phyloP scores from a whole-genome alignment of 73 alveolate species.

The Urostyla sp. region DNA sequence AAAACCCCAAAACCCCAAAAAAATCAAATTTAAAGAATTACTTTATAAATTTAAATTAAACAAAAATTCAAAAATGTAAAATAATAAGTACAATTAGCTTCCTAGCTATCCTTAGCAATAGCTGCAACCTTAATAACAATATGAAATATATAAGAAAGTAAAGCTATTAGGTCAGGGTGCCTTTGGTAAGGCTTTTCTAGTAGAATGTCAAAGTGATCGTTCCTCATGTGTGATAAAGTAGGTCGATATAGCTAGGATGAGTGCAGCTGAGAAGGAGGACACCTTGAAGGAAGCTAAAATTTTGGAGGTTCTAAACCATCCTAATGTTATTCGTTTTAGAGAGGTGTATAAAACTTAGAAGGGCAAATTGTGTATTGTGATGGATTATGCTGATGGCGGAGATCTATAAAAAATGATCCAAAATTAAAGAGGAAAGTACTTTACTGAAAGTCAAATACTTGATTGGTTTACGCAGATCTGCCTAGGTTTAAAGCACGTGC shows the following conservation, averaged over 20 bases:
- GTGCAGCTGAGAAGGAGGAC: conserved; percentile 82
- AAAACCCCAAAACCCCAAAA: conserved; percentile 25
- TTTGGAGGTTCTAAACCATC: conserved; percentile 88
- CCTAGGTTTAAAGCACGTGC: conserved; percentile 91
- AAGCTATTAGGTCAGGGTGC: conserved; percentile 92
- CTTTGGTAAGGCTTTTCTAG: conserved; percentile 94
- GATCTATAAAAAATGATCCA: conserved; percentile 67
- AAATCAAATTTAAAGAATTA: not conserved
- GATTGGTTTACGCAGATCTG: conserved; percentile 93
- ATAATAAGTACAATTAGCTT: too few relatives aligned
- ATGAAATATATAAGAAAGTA: conserved; percentile 79
- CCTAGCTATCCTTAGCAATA: too few relatives aligned
- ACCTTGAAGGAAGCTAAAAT: conserved; percentile 88
- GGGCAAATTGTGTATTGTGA: conserved; percentile 77
- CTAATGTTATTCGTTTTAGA: conserved; percentile 90
- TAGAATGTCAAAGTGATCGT: conserved; percentile 85
- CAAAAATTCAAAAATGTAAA: not conserved
- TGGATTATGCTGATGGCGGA: conserved; percentile 82
- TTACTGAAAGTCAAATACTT: conserved; percentile 83
- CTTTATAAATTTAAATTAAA: not conserved
- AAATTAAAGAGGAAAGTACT: conserved; percentile 60
- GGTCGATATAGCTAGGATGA: conserved; percentile 78
- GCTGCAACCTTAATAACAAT: conserved; percentile 29
- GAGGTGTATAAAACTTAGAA: conserved; percentile 86
- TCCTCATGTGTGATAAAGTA: conserved; percentile 77